Evolutionary conservation across 1,284 basidiomycete species (phyloP).

Genomic region (Tilletia setariae): DNA sequence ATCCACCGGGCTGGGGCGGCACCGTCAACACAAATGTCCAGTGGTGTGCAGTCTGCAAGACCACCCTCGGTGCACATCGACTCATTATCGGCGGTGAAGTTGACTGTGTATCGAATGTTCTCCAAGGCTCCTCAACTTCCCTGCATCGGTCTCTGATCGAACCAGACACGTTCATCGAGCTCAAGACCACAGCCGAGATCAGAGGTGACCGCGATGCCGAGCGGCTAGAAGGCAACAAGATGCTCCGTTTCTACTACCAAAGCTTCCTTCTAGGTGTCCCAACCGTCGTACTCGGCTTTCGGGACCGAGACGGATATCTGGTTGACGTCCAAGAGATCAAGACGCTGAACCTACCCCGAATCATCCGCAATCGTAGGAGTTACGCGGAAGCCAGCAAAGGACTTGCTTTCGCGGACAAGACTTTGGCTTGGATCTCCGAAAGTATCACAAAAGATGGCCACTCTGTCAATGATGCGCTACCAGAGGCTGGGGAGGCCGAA

Average conservation of each 20-base stretch:
- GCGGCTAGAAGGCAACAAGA: conserved; percentile 70
- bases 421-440: conserved; percentile 62
- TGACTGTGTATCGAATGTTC: conserved; percentile 67
- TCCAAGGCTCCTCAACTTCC: conserved; percentile 3
- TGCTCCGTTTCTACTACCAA: conserved; percentile 92
- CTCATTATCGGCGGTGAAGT: conserved; percentile 90
- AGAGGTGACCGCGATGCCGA: conserved; percentile 67
- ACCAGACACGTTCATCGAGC: conserved; percentile 66
- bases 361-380: conserved; percentile 60
- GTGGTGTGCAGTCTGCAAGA: conserved; percentile 90
- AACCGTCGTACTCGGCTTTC: conserved; percentile 80
- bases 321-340: conserved; percentile 48
- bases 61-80: conserved; percentile 75
- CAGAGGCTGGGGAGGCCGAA: background rate
- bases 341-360: conserved; percentile 52
- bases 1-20: conserved; percentile 65
- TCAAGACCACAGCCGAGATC: conserved; percentile 86
- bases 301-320: conserved; percentile 67
- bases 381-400: conserved; percentile 75
- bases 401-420: conserved; percentile 69
- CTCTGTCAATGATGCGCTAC: background rate
- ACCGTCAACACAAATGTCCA: conserved; percentile 90
- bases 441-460: background rate
- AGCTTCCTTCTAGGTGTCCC: conserved; percentile 87
- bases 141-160: background rate